A percentile compares a stretch with the other conserved stretches of the same genome.
Evolutionary conservation across 768 basidiomycete genomes (phyloP).

Genomic region (Hericium alpestre): DNA sequence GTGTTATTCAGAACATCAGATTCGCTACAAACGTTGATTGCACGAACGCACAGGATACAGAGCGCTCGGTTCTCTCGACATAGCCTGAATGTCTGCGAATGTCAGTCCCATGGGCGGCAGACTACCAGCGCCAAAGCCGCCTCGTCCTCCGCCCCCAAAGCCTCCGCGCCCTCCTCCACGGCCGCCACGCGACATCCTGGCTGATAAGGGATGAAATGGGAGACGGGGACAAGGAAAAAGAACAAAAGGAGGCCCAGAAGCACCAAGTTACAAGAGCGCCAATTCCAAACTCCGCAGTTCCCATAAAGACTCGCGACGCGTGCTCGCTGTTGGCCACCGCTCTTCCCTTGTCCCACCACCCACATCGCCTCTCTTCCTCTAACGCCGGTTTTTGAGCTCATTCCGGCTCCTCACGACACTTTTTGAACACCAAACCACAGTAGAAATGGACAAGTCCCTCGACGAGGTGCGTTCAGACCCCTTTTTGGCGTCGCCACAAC

Average conservation of each 20-base stretch:
- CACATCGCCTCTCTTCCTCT: not conserved
- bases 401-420: not conserved
- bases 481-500: conserved; percentile 14
- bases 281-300: conserved; percentile 14
- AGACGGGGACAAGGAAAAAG: not conserved
- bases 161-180: conserved; percentile 37
- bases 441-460: conserved; percentile 70
- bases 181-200: conserved; percentile 41
- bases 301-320: not conserved
- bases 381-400: not conserved
- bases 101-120: conserved; percentile 71
- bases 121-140: conserved; percentile 26
- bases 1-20: conserved; percentile 2
- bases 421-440: not conserved
- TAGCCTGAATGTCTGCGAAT: conserved; percentile 66
- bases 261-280: not conserved
- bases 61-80: conserved; percentile 66
- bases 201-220: not conserved
- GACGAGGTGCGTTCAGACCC: conserved; percentile 51
- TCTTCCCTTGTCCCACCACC: not conserved
- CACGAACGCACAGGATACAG: conserved; percentile 63
- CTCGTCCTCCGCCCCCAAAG: conserved; percentile 48
- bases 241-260: not conserved
- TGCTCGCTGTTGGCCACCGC: not conserved
- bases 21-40: not conserved